Evolutionary conservation across 768 basidiomycete genomes (phyloP), one percentile per base, ranked within the genome.

Genomic region (Termitomyces heimii): DNA sequence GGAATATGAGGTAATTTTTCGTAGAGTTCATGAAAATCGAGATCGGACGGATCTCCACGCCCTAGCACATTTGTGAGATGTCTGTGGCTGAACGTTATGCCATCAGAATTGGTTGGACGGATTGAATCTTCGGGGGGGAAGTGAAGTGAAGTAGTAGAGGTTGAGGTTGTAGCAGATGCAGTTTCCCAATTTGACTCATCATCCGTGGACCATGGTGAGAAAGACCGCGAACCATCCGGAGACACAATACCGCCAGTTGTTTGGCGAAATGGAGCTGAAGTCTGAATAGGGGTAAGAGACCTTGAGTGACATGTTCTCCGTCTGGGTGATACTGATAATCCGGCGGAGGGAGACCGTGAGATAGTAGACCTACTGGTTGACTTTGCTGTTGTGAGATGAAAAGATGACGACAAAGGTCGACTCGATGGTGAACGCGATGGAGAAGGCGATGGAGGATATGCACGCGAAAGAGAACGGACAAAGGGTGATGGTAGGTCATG

Each of bases 1-100:
- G 95, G 96, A 48, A 99, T 94, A 57, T 94, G 92, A 1, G 90
- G 91, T 44, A 92, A 73, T 58, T 79, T 79, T 54, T 83, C 84
- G 58, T 85, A 77, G 13, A 82, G 74, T 24, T 54, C 56, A 29
- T 56, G 39, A 42, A 78, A 63, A 55, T 81, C 75, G 54, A 75
- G 66, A 50, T 77, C 69, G 60, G 77, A 49, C 32, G 48, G 44
- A 45, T 58, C 34, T 32, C 40, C 53, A 50, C 57, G 40, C 35
- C 53, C 53, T 16, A 34, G 35, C 35, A 34, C 42, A 44, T 50
- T 53, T n/a, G 35, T 39, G 43, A 20, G 53, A 16, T 55, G 53
- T 28, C 32, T 37, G 26, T 55, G 54, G 4, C 48, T 46, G 28
- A 57, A 28, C 20, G 55, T 53, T 18, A 49, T 12, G 12, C 48